Evolutionary conservation across 139 green algal genomes (phyloP), one percentile per base, ranked within the genome.

Genomic region (Micractinium sp.): DNA sequence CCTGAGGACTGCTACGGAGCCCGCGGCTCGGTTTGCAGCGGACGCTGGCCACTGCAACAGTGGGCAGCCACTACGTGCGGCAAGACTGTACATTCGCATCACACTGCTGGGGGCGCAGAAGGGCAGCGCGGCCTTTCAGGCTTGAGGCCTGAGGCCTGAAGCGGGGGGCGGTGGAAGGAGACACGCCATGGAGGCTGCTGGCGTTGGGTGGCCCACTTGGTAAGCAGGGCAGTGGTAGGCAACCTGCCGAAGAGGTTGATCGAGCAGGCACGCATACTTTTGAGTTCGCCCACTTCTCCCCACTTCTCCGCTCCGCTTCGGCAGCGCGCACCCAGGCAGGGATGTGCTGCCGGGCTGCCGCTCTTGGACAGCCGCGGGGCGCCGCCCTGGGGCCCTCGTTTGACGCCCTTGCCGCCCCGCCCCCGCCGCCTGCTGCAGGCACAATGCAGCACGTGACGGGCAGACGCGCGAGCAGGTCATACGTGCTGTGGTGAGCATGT

Each of bases 401-500:
- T 3, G 22, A 73, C 25, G 22, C 25, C 23, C 29, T 77, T 77
- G 71, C 25, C 63, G 36, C 25, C 16, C 74, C 82, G 19, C 82
- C 36, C 12, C 23, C 23, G 36, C 63, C 63, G n/a, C 63, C 33
- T 18, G 25, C 31, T 87, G 83, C 83, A 87, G 83, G 83, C 83
- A 87, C 67, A 29, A 87, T 41, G 67, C 83, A 14, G 83, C 47
- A 3, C 63, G 41, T 0, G 83, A 87, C 53, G 83, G 27, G 15
- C 3, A 67, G 3, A 87, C 83, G 9, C 66, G 83, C 35, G 67
- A 87, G 0, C 29, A 67, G 29, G 83, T 87, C 56, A 87, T 87
- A 66, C 83, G 38, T 66, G 83, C 83, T 41, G 83, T 87, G 83
- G 83, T 87, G 83, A 80, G 83, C 7, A 27, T 71, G 20, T 71